A percentile compares a stretch with the other conserved stretches of the same genome.
Conservation (phyloP, 345 rosid species). For the Erodium maritimum region DNA sequence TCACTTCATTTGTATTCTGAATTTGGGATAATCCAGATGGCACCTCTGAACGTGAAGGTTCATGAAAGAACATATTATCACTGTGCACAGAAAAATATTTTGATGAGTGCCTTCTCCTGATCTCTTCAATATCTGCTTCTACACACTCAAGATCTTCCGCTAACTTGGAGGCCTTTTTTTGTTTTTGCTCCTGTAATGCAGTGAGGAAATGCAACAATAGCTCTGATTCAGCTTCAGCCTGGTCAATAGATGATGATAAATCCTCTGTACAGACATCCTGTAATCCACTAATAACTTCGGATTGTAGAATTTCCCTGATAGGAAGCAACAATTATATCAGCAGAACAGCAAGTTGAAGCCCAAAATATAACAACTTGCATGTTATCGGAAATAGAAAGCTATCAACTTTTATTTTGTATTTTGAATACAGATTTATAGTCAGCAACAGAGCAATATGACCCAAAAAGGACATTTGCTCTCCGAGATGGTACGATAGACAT, state of each 20-base stretch:
- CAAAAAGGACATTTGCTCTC: too few relatives aligned
- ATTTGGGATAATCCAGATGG: conserved; percentile 24
- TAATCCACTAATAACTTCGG: conserved; percentile 59
- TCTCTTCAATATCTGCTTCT: conserved; percentile 68
- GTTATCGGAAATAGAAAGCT: neutral
- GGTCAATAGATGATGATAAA: conserved; percentile 49
- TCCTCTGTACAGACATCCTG: conserved; percentile 49
- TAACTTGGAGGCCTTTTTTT: conserved; percentile 55
- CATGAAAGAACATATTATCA: conserved; percentile 10
- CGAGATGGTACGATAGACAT: too few relatives aligned
- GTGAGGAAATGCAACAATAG: conserved; percentile 63
- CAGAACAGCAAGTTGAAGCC: neutral
- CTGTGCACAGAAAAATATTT: conserved; percentile 12
- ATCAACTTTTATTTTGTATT: too few relatives aligned
- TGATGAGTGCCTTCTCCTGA: conserved; percentile 45
- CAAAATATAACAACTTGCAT: neutral
- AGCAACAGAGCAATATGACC: neutral
- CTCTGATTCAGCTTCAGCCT: conserved; percentile 75
- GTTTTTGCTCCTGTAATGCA: conserved; percentile 55
- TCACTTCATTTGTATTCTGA: conserved; percentile 35
- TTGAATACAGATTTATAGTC: neutral
- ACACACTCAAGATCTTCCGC: conserved; percentile 47
- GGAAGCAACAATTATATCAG: conserved; percentile 9
- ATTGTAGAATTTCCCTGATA: conserved; percentile 79
- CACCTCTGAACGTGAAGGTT: conserved; percentile 18